Conservation (phyloP, 2,329 filamentous ascomycete genomes). For the Scytalidium lignicola region DNA sequence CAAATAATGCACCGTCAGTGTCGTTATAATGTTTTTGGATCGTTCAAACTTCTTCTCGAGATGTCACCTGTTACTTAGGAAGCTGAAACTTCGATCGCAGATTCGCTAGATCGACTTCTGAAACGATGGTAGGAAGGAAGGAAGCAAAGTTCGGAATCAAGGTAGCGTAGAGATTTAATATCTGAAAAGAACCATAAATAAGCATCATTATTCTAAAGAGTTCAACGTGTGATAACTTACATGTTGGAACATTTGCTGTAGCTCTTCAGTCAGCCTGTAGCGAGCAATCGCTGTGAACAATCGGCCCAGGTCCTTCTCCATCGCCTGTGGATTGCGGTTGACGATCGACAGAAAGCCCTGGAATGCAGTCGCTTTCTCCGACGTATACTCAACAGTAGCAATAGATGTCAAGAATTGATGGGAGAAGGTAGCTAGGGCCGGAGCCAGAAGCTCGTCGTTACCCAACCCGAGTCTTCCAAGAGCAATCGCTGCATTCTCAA, state of each 20-base stretch:
- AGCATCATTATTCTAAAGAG: slow-evolving; percentile 1
- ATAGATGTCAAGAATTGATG: slow-evolving; percentile 77
- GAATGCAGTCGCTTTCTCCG: slow-evolving; percentile 92
- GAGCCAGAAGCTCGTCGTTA: slow-evolving; percentile 70
- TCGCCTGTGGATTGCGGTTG: slow-evolving; percentile 79
- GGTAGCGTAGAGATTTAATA: slow-evolving; percentile 47
- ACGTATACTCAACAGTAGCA: slow-evolving; percentile 77
- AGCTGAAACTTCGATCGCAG: neutral
- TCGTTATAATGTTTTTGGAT: neutral
- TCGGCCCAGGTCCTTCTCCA: slow-evolving; percentile 77
- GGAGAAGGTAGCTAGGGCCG: slow-evolving; percentile 75
- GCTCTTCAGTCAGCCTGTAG: slow-evolving; percentile 46
- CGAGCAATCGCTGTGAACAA: slow-evolving; percentile 82
- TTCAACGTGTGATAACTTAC: slow-evolving; percentile 14
- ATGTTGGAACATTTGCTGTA: slow-evolving; percentile 25
- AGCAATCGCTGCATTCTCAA: slow-evolving; percentile 91
- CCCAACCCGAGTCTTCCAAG: slow-evolving; percentile 81
- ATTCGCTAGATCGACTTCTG: neutral
- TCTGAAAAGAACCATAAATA: slow-evolving; percentile 30
- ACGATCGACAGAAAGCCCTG: slow-evolving; percentile 85
- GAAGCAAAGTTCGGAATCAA: slow-evolving; percentile 49
- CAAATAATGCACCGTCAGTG: neutral
- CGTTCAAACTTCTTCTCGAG: neutral
- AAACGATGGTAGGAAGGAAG: slow-evolving; percentile 34
- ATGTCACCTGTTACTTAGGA: neutral